Base-by-base conservation (phyloP, 768 basidiomycete genomes). In the Pleurotus ostreatus region DNA sequence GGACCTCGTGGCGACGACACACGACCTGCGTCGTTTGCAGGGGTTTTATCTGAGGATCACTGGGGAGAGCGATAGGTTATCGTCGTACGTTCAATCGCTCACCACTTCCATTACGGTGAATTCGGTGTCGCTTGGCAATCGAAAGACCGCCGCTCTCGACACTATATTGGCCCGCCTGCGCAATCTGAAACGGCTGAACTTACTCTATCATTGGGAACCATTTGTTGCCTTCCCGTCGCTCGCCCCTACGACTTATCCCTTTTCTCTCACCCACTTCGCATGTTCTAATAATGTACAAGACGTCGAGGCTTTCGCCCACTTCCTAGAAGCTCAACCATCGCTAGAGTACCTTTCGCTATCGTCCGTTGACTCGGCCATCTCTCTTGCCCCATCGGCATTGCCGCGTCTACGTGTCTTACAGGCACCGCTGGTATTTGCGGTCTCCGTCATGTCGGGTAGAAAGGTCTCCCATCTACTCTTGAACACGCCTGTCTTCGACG, bases 241-340 rank as follows among this genome's bases (percentile, higher is more conserved):
- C 22, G 22, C 38, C 20, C 13, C 51, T 12, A 7, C 34, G 9
- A 16, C 16, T 37, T 49, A 37, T 37, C 49, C 49, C 11, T 49
- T 49, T 26, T n/a, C 49, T 5, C 49, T 49, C 13, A 49, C 49
- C n/a, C 49, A 38, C 22, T 52, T 52, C 38, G 51, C 37, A 5
- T 37, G 51, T 7, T 40, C 38, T 20, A 52, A 52, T 22, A 26
- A 39, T 15, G 30, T 52, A 6, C 18, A 52, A 5, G 18, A 20
- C n/a, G 13, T 37, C 9, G 37, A 23, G 9, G 37, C 20, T 15
- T 52, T 52, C 15, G 37, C 37, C 6, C 11, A 9, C n/a, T 52
- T 52, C 51, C 51, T 52, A 9, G 51, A 52, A 37, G 20, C 51
- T 5, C 51, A 52, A 30, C 16, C 51, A 22, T 52, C 16, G 20